Evolutionary conservation across 202 grass and related monocot species (phyloP).

Genomic region (Miscanthus sacchariflorus): DNA sequence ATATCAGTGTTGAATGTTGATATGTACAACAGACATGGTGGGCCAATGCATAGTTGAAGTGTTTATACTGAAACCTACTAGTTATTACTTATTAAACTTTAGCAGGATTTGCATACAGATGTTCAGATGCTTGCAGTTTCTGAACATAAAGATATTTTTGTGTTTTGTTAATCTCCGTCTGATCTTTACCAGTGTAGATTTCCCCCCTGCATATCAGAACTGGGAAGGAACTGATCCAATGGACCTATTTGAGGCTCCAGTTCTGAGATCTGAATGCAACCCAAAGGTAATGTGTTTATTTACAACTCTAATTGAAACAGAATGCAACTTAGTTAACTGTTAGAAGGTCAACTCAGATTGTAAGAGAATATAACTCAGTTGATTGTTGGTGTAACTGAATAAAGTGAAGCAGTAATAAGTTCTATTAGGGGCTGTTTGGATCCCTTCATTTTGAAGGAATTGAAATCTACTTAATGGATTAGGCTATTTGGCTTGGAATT

Average conservation of each 20-base stretch:
- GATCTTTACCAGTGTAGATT: slow-evolving; percentile 75
- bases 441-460: too few relatives aligned
- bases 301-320: slow-evolving; percentile 16
- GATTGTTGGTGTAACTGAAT: slow-evolving; percentile 1
- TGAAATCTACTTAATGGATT: too few relatives aligned
- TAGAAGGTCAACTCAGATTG: background rate
- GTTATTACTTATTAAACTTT: background rate
- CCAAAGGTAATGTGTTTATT: slow-evolving; percentile 70
- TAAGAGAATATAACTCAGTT: slow-evolving; percentile 15
- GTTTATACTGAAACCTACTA: slow-evolving; percentile 11
- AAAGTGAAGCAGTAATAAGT: background rate
- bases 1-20: background rate
- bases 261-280: slow-evolving; percentile 95
- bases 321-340: slow-evolving; percentile 14
- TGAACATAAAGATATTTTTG: slow-evolving; percentile 15
- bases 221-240: slow-evolving; percentile 94
- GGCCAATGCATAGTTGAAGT: slow-evolving; percentile 15
- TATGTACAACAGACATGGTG: background rate
- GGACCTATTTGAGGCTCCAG: slow-evolving; percentile 86
- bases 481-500: too few relatives aligned
- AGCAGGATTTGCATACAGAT: slow-evolving; percentile 18
- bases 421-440: background rate
- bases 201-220: slow-evolving; percentile 91
- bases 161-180: slow-evolving; percentile 35
- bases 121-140: background rate